Conservation (phyloP, 129 eudicot species). For the Pittosporum tobira region DNA sequence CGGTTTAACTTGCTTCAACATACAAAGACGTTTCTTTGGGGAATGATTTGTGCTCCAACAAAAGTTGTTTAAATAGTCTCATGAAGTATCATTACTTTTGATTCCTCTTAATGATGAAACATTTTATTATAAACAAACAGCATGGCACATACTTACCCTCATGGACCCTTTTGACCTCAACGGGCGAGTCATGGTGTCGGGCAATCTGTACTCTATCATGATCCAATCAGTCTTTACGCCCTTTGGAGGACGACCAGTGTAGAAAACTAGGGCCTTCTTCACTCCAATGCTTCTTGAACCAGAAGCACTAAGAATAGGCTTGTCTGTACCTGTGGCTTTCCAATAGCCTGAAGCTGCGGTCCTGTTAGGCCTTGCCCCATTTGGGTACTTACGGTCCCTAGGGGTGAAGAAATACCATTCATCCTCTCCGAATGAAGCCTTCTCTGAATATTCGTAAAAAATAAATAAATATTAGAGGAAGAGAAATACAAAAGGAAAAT, state of each 20-base stretch:
- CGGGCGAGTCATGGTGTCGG: constrained; percentile 29
- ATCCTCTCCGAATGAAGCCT: constrained; percentile 1
- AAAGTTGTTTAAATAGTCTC: no score
- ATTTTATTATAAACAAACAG: no score
- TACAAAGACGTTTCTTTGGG: no score
- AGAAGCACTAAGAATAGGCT: constrained; percentile 34
- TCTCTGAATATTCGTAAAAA: background rate
- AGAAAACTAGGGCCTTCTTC: constrained; percentile 46
- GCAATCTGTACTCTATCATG: constrained; percentile 58
- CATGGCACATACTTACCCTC: no score
- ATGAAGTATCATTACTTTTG: no score
- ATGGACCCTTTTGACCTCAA: constrained; percentile 39
- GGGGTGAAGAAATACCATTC: constrained; percentile 61
- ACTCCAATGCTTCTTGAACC: constrained; percentile 42
- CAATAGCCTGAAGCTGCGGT: constrained; percentile 41
- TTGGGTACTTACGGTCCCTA: constrained; percentile 49
- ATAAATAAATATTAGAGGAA: background rate
- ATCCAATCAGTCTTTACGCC: constrained; percentile 49
- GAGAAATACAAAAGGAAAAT: background rate
- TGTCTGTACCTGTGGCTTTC: constrained; percentile 56
- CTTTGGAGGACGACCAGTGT: constrained; percentile 33
- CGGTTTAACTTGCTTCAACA: no score
- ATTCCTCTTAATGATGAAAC: no score
- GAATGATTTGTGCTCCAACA: no score
- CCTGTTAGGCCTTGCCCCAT: constrained; percentile 49